A percentile compares a stretch with the other conserved stretches of the same genome.
Evolutionary conservation across 352 stramenopile species (phyloP).

Genomic region (Pythium aristosporum): DNA sequence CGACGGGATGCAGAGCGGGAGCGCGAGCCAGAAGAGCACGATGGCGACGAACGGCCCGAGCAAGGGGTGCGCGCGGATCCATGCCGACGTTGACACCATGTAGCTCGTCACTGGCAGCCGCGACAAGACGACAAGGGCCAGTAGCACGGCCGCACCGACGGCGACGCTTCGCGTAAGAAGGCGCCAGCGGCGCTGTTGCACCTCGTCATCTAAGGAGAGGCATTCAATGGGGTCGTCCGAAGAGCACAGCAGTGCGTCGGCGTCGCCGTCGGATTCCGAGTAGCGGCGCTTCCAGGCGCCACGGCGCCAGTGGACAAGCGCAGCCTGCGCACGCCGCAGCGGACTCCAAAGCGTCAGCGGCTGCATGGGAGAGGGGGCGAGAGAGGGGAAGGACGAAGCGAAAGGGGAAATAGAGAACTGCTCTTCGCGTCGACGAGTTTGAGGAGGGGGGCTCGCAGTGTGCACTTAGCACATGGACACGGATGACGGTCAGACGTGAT

Average conservation of each 20-base stretch:
- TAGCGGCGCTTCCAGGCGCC: conserved; percentile 20
- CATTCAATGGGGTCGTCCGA: background rate
- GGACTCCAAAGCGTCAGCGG: conserved; percentile 16
- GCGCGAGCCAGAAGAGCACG: conserved; percentile 57
- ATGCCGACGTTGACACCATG: conserved; percentile 38
- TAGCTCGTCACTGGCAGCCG: conserved; percentile 48
- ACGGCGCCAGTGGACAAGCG: conserved; percentile 14
- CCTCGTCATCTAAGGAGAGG: background rate
- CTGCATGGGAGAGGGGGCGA: background rate
- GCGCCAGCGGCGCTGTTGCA: background rate
- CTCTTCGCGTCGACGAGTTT: background rate
- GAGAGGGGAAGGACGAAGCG: background rate
- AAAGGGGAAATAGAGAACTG: background rate
- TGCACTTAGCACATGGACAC: background rate
- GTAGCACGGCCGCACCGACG: background rate
- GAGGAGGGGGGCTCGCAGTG: background rate
- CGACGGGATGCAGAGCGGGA: conserved; percentile 68
- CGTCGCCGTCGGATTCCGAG: conserved; percentile 17
- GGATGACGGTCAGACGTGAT: conserved; percentile 2
- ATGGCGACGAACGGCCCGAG: conserved; percentile 51
- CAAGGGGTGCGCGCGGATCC: conserved; percentile 51
- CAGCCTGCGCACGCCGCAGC: background rate
- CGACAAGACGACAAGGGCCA: conserved; percentile 36
- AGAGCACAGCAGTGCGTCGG: conserved; percentile 9
- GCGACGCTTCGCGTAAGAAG: conserved; percentile 1